Evolutionary conservation across 441 rosid species (phyloP), one percentile per base, ranked within the genome.

Genomic region (Arabidopsis hybrid): DNA sequence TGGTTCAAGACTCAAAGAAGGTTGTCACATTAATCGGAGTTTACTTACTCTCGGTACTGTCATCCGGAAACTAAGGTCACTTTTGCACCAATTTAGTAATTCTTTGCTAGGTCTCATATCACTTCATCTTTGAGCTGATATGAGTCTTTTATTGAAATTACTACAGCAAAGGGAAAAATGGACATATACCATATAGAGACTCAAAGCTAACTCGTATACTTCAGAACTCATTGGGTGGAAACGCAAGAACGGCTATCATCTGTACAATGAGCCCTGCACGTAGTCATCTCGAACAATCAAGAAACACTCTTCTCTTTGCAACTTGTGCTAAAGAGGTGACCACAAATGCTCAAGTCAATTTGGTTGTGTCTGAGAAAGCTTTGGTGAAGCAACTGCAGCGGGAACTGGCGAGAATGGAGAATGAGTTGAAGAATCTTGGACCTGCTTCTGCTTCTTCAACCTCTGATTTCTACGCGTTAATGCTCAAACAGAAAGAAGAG

Each of bases 161-260:
- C 88, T 74, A 87, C 85, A 80, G 97, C 89, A 75, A 89, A 93
- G 91, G 98, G 85, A 75, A 8, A 21, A 56, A 60, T 51, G 96
- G 88, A 6, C 97, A 94, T 75, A 86, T 94, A 81, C 96, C 99
- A 12, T 94, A 88, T 81, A 88, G 99, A 64, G 99, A 94, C 82
- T 91, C 96, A 72, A 94, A 94, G 79, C 81, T 94, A 59, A 94
- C 99, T 63, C 94, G 97, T 43, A 94, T 94, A 79, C 97, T 94
- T 65, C 99, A 94, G 81, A 91, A 95, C 78, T 92, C 99, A 74
- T 69, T 94, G 40, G 99, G 99, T 1, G 99, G 97, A 17, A 94
- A 94, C 64, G 95, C 96, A 51, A 94, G 91, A 83, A 94, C 97
- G 38, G 90, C 96, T 56, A 90, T 94, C 76, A 92, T 94, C 49